These are phyloP conservation scores for Ophiostoma sp. DNA, from an alignment of 2,329 filamentous ascomycete species.

Conservation along the genomic window DNA sequence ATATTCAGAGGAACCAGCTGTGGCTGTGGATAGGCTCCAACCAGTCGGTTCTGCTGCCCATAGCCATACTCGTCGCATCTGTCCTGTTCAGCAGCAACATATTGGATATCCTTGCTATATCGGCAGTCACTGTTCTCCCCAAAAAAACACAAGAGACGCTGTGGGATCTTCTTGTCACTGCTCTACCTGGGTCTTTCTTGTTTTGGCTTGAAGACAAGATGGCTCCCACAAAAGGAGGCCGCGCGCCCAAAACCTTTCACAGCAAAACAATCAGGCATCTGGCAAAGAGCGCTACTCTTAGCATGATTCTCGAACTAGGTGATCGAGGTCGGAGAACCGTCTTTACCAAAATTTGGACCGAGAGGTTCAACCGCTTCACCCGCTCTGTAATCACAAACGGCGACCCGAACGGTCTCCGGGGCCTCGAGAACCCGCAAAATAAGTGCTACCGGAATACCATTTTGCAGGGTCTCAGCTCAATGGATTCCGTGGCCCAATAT, in stretches of 20 bases:
- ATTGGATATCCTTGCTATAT: constrained; percentile 25
- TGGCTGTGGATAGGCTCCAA: neutral
- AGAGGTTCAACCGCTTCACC: too few relatives aligned
- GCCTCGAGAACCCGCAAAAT: constrained; percentile 87
- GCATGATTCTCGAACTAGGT: constrained; percentile 20
- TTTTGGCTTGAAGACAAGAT: constrained; percentile 32
- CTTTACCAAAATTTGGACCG: too few relatives aligned
- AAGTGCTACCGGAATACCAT: constrained; percentile 98
- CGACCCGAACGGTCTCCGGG: constrained; percentile 47
- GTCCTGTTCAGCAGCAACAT: constrained; percentile 33
- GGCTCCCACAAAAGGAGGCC: constrained; percentile 27
- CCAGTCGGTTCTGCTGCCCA: constrained; percentile 27
- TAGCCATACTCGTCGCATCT: constrained; percentile 34
- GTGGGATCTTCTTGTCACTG: constrained; percentile 56
- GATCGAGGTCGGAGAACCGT: too few relatives aligned
- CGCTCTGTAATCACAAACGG: too few relatives aligned
- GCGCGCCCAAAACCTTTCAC: too few relatives aligned
- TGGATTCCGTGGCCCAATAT: constrained; percentile 64
- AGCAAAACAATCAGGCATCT: neutral
- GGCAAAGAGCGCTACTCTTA: constrained; percentile 9
- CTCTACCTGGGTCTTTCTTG: constrained; percentile 53
- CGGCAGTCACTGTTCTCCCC: constrained; percentile 39
- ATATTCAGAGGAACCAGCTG: constrained; percentile 30
- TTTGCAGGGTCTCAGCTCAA: constrained; percentile 73
- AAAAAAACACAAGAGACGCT: constrained; percentile 29